Evolutionary conservation across 208 protist genomes (phyloP).

Genomic region (Phytomonas serpens): DNA sequence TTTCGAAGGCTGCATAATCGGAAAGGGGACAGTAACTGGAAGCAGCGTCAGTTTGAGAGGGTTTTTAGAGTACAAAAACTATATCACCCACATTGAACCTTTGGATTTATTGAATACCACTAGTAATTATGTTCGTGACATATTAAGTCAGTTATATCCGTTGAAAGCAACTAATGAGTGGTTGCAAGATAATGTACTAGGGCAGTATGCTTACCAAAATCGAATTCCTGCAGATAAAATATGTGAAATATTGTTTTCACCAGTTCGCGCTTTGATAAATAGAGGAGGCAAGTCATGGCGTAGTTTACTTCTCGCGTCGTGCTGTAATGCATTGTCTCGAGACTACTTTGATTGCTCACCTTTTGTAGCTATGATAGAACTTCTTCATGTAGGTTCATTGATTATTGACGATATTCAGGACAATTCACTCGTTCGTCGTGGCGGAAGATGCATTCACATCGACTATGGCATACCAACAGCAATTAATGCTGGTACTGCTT

Average conservation of each 20-base stretch:
- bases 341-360: conserved; percentile 48
- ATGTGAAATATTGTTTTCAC: conserved; percentile 37
- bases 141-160: conserved; percentile 33
- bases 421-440: conserved; percentile 47
- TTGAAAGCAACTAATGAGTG: conserved; percentile 22
- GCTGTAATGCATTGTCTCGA: conserved; percentile 35
- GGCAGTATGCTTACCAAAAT: conserved; percentile 12
- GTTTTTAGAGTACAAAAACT: conserved; percentile 37
- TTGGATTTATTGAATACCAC: conserved; percentile 31
- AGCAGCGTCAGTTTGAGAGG: conserved; percentile 19
- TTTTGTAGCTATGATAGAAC: conserved; percentile 47
- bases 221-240: conserved; percentile 22
- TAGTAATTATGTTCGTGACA: conserved; percentile 21
- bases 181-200: conserved; percentile 42
- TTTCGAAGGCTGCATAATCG: conserved; percentile 37
- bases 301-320: conserved; percentile 42
- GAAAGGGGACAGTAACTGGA: conserved; percentile 18
- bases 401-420: conserved; percentile 79
- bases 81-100: conserved; percentile 12
- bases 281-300: conserved; percentile 59
- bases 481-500: conserved; percentile 59
- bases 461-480: conserved; percentile 39
- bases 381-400: conserved; percentile 63
- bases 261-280: conserved; percentile 49
- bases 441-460: conserved; percentile 40